Base-by-base conservation (phyloP, 1,284 basidiomycete genomes). In the Cronartium quercuum region DNA sequence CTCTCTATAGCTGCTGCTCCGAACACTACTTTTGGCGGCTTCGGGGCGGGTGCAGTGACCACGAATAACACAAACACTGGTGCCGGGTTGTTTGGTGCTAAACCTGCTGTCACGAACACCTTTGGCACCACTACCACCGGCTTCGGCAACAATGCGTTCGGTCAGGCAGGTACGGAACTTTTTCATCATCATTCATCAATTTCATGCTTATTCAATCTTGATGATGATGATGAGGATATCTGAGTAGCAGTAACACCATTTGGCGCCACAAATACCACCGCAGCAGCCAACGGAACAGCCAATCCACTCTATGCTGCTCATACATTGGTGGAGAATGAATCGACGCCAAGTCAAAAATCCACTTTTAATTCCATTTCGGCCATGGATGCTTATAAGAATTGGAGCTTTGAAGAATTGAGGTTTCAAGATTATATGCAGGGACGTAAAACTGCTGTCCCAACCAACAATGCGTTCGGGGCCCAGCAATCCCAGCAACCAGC, bases 341-440 rank as follows among this genome's bases (percentile, higher is more conserved):
- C 71, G 34, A 66, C 64, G 10, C 71, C 71, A 34, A 75, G 65
- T 47, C 42, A 38, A 21, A 75, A 75, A 75, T 75, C 65, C 24
- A 61, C 60, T 35, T 75, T 75, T 34, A 66, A 75, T 35, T 67
- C 65, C 13, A 75, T 75, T 35, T 55, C 61, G 12, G 71, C 65
- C 24, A 75, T 75, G 71, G 71, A 75, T 38, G 65, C 71, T 44
- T 75, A 75, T 57, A 75, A 75, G 60, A 75, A 62, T 57, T 66
- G 60, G 21, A 67, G 65, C 34, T 75, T 75, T 63, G 71, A 75
- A 40, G 71, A 75, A 57, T 64, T 75, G 15, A 64, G 71, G 12
- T 67, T 75, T 21, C 71, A 75, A 55, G 71, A 75, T 51, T 75
- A 75, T 40, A 12, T 51, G 41, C 71, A 67, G 58, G 71, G 71